Evolutionary conservation across 139 green algal species (phyloP), one percentile per base, ranked within the genome.

Genomic region (Chlamydomonas eustigma): DNA sequence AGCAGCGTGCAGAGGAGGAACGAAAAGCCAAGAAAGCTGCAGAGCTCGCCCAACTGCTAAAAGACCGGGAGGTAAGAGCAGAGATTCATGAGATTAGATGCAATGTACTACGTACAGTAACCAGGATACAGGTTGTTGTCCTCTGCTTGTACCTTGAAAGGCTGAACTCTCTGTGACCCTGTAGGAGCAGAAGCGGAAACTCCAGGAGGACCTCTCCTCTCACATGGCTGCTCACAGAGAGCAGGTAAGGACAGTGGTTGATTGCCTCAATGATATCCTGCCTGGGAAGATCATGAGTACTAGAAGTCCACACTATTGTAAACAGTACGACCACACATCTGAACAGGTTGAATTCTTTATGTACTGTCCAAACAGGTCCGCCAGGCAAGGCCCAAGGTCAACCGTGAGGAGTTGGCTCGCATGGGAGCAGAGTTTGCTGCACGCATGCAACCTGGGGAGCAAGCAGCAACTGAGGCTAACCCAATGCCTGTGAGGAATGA

Each of bases 401-500:
- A n/a, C 58, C 22, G n/a, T 18, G 66, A 39, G 33, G 66, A 73
- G 31, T 34, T 73, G 22, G 22, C 18, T 22, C 30, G 33, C 31
- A 50, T 50, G 28, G 66, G 66, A 4, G 66, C 66, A 22, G 33
- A 73, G 66, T 73, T 73, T 73, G 66, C 66, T 32, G 66, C 30
- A 6, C 66, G 33, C 66, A 50, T 73, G 28, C 33, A 50, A 24
- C 66, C 44, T 18, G 44, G 44, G 18, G 44, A 58, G 44, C 12
- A 12, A 58, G 12, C 44, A 12, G 44, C 12, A 58, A 28, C 44
- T 58, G 44, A n/a, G n/a, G n/a, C n/a, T n/a, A n/a, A n/a, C n/a
- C n/a, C n/a, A n/a, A n/a, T n/a, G n/a, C n/a, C n/a, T n/a, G n/a
- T n/a, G n/a, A n/a, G n/a, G n/a, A n/a, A n/a, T n/a, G n/a, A n/a